Percentiles rank a stretch among this genome's conserved stretches.
These are phyloP conservation scores for Pezicula neosporulosa DNA, from an alignment of 2,329 filamentous ascomycete genomes.

Conservation along the genomic window DNA sequence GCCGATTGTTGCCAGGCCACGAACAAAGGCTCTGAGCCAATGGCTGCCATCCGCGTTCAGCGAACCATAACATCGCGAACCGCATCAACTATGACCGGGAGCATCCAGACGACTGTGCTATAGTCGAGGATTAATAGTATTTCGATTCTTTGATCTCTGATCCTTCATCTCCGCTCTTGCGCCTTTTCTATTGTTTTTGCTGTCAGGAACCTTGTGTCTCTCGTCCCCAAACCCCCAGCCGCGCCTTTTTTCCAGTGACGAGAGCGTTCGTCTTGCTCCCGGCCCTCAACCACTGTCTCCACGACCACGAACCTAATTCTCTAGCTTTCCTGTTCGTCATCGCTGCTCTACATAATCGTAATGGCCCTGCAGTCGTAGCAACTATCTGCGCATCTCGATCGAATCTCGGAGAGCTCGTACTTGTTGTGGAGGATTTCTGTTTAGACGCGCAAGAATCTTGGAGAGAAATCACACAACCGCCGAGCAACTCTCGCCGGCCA, in stretches of 20 bases:
- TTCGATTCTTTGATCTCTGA: constrained; percentile 8
- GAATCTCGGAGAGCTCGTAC: neutral
- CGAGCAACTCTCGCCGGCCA: constrained; percentile 12
- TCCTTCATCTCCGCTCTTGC: neutral
- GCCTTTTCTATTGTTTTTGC: constrained; percentile 4
- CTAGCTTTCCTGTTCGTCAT: neutral
- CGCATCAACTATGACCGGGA: constrained; percentile 3
- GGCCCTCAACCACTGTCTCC: neutral
- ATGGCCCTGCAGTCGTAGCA: neutral
- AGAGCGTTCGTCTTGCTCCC: neutral
- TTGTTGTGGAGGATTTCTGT: too few relatives aligned
- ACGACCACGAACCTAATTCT: neutral
- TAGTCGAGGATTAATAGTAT: constrained; percentile 5
- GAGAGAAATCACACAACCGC: constrained; percentile 8
- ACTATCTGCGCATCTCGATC: neutral
- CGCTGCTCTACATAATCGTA: neutral
- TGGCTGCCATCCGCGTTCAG: constrained; percentile 13
- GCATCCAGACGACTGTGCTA: constrained; percentile 1
- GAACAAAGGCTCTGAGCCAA: constrained; percentile 11
- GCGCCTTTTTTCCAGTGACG: neutral
- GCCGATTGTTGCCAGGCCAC: constrained; percentile 12
- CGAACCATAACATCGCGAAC: constrained; percentile 23
- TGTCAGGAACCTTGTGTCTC: neutral
- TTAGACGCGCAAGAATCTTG: constrained; percentile 3
- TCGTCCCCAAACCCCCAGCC: neutral